Percentiles rank a stretch among this genome's conserved stretches.
Evolutionary conservation across 2,329 filamentous ascomycete species (phyloP).

Genomic region (Scolecobasidium constrictum): DNA sequence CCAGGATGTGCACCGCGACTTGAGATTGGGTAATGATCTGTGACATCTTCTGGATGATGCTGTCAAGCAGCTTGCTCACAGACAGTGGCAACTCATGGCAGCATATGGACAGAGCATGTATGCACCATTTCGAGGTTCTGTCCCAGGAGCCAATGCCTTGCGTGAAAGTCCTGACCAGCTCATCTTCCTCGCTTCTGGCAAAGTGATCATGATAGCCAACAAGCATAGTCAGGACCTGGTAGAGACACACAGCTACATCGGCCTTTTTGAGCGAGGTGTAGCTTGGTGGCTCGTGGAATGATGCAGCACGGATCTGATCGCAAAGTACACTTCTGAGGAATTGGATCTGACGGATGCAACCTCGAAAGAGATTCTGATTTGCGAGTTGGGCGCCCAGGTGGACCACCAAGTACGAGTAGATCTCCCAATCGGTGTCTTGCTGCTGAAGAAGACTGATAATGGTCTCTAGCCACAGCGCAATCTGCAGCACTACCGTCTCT

Average conservation of each 20-base stretch:
- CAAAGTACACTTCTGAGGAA: conserved; percentile 67
- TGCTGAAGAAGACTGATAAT: conserved; percentile 59
- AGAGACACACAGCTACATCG: conserved; percentile 80
- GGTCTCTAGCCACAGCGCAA: conserved; percentile 64
- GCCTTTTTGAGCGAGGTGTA: conserved; percentile 73
- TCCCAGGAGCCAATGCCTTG: conserved; percentile 77
- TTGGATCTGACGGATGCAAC: conserved; percentile 62
- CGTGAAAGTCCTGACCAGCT: conserved; percentile 78
- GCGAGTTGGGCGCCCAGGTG: conserved; percentile 79
- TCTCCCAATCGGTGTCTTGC: conserved; percentile 72
- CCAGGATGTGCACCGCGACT: conserved; percentile 87
- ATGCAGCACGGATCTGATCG: conserved; percentile 67
- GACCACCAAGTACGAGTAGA: conserved; percentile 82
- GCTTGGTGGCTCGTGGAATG: conserved; percentile 69
- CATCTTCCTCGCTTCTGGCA: conserved; percentile 74
- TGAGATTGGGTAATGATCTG: conserved; percentile 90
- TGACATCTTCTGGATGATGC: conserved; percentile 84
- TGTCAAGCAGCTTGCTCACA: conserved; percentile 73
- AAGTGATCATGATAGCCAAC: conserved; percentile 85
- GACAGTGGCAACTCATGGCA: conserved; percentile 88
- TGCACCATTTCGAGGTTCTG: conserved; percentile 80
- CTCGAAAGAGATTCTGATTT: conserved; percentile 77
- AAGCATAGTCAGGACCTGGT: conserved; percentile 76
- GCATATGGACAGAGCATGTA: conserved; percentile 88
- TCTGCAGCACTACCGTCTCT: conserved; percentile 29